Evolutionary conservation across 2,329 filamentous ascomycete genomes (phyloP).

Genomic region (Dactylellina drechsleri): DNA sequence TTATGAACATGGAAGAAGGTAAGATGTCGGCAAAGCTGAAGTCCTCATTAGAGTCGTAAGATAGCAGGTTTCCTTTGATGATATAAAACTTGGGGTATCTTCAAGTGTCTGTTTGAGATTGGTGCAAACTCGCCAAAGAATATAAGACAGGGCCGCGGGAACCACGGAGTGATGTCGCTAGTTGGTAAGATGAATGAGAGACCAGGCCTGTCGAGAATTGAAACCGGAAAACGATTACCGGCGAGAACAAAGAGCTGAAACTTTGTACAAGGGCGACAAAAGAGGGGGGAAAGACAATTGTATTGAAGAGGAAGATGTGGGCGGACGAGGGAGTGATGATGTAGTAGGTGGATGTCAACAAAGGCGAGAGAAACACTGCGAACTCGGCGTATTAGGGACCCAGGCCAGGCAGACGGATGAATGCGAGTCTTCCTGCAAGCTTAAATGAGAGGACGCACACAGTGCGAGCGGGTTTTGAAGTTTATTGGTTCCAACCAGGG

Average conservation of each 20-base stretch:
- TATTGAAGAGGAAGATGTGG: background rate
- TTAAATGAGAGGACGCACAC: constrained; percentile 14
- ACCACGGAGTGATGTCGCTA: constrained; percentile 9
- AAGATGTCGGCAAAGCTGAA: constrained; percentile 8
- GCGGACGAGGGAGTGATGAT: background rate
- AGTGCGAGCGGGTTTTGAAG: background rate
- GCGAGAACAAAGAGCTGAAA: constrained; percentile 20
- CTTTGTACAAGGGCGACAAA: background rate
- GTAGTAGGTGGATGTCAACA: constrained; percentile 13
- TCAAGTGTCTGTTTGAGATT: constrained; percentile 17
- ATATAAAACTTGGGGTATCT: constrained; percentile 11
- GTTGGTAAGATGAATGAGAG: background rate
- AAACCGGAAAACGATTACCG: constrained; percentile 7
- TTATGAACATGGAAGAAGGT: background rate
- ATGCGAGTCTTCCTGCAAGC: constrained; percentile 29
- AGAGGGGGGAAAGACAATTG: constrained; percentile 10
- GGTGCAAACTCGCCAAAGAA: constrained; percentile 17
- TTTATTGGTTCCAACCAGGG: background rate
- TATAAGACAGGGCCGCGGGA: background rate
- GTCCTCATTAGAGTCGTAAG: constrained; percentile 12
- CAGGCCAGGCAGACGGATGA: constrained; percentile 29
- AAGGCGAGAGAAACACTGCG: constrained; percentile 19
- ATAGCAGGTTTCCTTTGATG: constrained; percentile 2
- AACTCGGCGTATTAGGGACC: constrained; percentile 14
- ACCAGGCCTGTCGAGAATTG: background rate